A percentile compares a stretch with the other conserved stretches of the same genome.
phyloP scores from a whole-genome alignment of 495 filamentous ascomycete genomes.

The Articulospora tetracladia region DNA sequence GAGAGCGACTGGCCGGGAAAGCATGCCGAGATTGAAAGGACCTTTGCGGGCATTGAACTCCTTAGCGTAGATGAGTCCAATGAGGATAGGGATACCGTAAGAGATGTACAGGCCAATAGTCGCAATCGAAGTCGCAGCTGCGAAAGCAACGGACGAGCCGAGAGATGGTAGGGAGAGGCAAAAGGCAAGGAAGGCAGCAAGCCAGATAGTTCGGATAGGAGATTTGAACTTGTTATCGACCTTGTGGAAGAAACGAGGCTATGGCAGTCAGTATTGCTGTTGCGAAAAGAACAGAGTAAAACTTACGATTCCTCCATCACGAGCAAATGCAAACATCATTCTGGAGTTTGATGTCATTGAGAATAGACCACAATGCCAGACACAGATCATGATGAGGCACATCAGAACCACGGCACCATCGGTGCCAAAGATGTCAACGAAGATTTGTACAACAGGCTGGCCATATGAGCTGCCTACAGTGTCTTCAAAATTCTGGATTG shows the following conservation, averaged over 20 bases:
- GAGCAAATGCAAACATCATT: constrained; percentile 62
- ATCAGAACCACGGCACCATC: constrained; percentile 52
- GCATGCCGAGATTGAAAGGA: constrained; percentile 52
- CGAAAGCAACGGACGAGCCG: constrained; percentile 56
- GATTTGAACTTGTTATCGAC: constrained; percentile 45
- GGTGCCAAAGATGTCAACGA: constrained; percentile 52
- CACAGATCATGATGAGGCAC: constrained; percentile 54
- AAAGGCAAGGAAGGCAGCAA: constrained; percentile 54
- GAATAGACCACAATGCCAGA: constrained; percentile 60
- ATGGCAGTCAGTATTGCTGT: neutral
- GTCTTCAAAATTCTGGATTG: constrained; percentile 50
- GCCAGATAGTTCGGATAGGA: constrained; percentile 53
- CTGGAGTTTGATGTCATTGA: constrained; percentile 54
- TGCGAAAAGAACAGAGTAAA: constrained; percentile 18
- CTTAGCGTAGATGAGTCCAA: constrained; percentile 43
- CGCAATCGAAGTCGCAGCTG: constrained; percentile 56
- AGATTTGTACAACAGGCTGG: constrained; percentile 55
- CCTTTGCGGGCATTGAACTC: constrained; percentile 41
- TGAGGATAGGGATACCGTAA: constrained; percentile 62
- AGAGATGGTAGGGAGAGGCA: constrained; percentile 57
- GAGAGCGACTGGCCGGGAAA: constrained; percentile 49
- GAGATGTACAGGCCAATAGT: constrained; percentile 64
- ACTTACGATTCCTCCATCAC: constrained; percentile 47
- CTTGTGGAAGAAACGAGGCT: constrained; percentile 41
- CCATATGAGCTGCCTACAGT: constrained; percentile 38